Evolutionary conservation across 163 green algal species (phyloP).

Genomic region (Scenedesmus sp.): DNA sequence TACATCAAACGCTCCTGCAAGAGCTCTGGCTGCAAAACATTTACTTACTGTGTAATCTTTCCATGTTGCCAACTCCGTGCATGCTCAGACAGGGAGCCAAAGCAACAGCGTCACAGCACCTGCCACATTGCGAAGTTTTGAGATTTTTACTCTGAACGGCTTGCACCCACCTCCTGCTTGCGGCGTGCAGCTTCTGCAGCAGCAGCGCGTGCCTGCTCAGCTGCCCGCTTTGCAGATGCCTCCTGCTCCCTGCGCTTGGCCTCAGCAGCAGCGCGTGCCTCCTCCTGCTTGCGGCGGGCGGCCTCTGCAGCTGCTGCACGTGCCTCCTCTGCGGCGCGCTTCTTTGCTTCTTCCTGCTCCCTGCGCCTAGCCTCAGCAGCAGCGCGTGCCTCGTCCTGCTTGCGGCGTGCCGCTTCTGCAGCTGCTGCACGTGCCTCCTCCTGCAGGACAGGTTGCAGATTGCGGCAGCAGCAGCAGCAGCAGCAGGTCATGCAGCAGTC

Average conservation of each 20-base stretch:
- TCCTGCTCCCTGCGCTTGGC: conserved; percentile 14
- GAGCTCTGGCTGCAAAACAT: too few relatives aligned
- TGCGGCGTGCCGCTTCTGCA: conserved; percentile 16
- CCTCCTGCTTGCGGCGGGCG: conserved; percentile 12
- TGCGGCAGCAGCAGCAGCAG: conserved; percentile 18
- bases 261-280: conserved; percentile 17
- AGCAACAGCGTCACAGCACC: too few relatives aligned
- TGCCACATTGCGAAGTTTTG: too few relatives aligned
- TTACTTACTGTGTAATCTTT: too few relatives aligned
- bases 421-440: conserved; percentile 37
- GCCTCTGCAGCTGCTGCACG: conserved; percentile 32
- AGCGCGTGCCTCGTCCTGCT: conserved; percentile 22
- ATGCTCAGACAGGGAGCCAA: too few relatives aligned
- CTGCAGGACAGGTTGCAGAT: neutral
- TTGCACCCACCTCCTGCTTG: conserved; percentile 11
- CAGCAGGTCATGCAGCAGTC: neutral
- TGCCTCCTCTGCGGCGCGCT: conserved; percentile 16
- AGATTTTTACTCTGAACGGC: too few relatives aligned
- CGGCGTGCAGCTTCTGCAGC: conserved; percentile 16
- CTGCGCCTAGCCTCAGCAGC: conserved; percentile 1
- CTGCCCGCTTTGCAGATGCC: neutral
- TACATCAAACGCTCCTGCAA: too few relatives aligned
- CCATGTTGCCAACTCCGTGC: too few relatives aligned
- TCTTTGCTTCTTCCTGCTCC: conserved; percentile 30
- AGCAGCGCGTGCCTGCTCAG: neutral